Evolutionary conservation across 1,284 basidiomycete genomes (phyloP), one percentile per base, ranked within the genome.

Genomic region (Cutaneotrichosporon dermatis): DNA sequence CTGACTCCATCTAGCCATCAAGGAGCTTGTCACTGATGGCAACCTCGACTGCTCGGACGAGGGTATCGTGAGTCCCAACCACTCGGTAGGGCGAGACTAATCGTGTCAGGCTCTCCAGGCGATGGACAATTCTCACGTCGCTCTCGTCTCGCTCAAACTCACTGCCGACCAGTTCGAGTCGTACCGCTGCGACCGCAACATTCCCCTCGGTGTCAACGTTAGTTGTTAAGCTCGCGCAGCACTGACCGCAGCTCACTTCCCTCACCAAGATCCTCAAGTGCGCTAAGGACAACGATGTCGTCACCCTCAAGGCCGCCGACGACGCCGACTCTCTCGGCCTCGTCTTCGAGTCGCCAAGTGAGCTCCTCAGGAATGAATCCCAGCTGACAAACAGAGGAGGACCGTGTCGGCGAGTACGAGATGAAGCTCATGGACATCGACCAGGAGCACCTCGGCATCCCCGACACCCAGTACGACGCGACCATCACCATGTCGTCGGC

Each of bases 361-460:
- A 66, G 86, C 83, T 11, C 4, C 53, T 58, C 15, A n/a, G 25
- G 36, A 10, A 6, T 4, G 4, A 3, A 13, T 6, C 39, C 10
- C 7, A 33, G 34, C 59, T 69, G 25, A 68, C 64, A 54, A 50
- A 48, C 56, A 95, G 92, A 88, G 79, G 86, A 89, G 9, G 95
- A 98, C 79, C 87, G 96, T 58, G 88, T 99, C 57, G 93, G 92
- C 33, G 92, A 99, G 76, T 99, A 98, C 80, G 94, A 97, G 72
- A 92, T 99, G 88, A 99, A 98, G 79, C 86, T 99, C 57, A 98
- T 99, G 94, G 96, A 99, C 73, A 99, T 99, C 71, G 95, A 99
- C 79, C 83, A 89, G 40, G 96, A 99, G 79, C 88, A 88, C 59
- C 88, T 99, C 57, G 90, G 90, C 54, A 98, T 99, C 70, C 96